Evolutionary conservation across 2,329 filamentous ascomycete species (phyloP).

Genomic region (Penicillium sp.): DNA sequence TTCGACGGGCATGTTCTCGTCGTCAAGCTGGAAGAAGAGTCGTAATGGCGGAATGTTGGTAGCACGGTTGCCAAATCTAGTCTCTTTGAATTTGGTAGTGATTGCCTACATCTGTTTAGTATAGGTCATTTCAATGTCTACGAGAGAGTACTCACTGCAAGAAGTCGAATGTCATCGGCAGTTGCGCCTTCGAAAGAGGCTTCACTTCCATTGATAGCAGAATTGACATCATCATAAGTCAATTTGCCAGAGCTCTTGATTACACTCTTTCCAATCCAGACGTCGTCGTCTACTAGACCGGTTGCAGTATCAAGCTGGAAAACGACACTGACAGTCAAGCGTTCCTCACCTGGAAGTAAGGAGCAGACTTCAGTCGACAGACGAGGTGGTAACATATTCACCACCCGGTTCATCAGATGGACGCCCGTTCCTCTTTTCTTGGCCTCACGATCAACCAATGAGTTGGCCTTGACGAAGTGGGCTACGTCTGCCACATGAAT

Average conservation of each 20-base stretch:
- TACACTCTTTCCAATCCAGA: conserved; percentile 90
- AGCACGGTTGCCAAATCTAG: conserved; percentile 74
- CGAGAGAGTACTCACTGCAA: conserved; percentile 8
- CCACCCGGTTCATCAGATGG: conserved; percentile 86
- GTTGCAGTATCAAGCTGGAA: conserved; percentile 83
- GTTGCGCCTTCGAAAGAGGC: conserved; percentile 64
- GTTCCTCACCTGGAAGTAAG: conserved; percentile 78
- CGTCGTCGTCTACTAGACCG: conserved; percentile 79
- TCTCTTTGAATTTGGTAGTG: conserved; percentile 85
- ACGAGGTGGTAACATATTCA: conserved; percentile 80
- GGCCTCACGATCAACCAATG: conserved; percentile 90
- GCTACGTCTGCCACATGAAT: conserved; percentile 93
- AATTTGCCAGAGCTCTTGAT: conserved; percentile 88
- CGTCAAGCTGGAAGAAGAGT: conserved; percentile 87
- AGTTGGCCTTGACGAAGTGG: conserved; percentile 95
- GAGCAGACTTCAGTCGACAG: conserved; percentile 85
- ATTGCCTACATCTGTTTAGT: conserved; percentile 52
- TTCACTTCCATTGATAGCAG: conserved; percentile 64
- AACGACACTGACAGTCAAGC: conserved; percentile 86
- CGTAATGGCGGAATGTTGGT: conserved; percentile 80
- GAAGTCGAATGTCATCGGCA: conserved; percentile 61
- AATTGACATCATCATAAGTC: conserved; percentile 79
- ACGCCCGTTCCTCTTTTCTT: conserved; percentile 97
- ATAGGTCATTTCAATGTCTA: conserved; percentile 49
- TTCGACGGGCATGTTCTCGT: conserved; percentile 96